phyloP scores from a whole-genome alignment of 2,329 filamentous ascomycete genomes.

The Colletotrichum higginsianum region DNA sequence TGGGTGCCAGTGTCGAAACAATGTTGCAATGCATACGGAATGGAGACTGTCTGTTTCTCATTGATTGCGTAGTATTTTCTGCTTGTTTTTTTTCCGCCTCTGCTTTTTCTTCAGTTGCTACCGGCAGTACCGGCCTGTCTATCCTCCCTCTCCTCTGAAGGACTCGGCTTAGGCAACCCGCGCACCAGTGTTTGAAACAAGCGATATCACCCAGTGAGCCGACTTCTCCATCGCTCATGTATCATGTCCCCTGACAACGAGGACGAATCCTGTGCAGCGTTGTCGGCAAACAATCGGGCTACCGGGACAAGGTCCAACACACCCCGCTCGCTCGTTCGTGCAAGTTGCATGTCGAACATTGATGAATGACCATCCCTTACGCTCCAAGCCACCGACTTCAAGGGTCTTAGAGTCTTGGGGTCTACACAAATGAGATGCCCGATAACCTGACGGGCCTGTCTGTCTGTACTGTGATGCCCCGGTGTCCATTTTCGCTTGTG shows the following conservation, averaged over 20 bases:
- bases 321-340: background rate
- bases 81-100: no score
- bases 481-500: background rate
- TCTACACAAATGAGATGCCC: slow-evolving; percentile 7
- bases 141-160: background rate
- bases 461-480: background rate
- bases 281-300: slow-evolving; percentile 2
- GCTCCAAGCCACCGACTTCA: background rate
- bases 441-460: background rate
- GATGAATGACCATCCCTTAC: no score
- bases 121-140: background rate
- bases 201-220: slow-evolving; percentile 41
- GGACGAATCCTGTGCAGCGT: background rate
- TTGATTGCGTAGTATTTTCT: background rate
- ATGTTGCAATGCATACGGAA: slow-evolving; percentile 10
- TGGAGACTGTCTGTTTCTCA: slow-evolving; percentile 11
- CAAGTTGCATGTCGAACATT: background rate
- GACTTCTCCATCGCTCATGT: background rate
- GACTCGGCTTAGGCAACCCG: slow-evolving; percentile 2
- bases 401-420: background rate
- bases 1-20: slow-evolving; percentile 12
- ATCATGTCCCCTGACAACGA: background rate
- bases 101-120: background rate
- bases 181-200: slow-evolving; percentile 39
- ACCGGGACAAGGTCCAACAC: background rate